These are phyloP conservation scores for Cyphellophora attinorum DNA, from an alignment of 2,329 filamentous ascomycete species.

Conservation along the genomic window DNA sequence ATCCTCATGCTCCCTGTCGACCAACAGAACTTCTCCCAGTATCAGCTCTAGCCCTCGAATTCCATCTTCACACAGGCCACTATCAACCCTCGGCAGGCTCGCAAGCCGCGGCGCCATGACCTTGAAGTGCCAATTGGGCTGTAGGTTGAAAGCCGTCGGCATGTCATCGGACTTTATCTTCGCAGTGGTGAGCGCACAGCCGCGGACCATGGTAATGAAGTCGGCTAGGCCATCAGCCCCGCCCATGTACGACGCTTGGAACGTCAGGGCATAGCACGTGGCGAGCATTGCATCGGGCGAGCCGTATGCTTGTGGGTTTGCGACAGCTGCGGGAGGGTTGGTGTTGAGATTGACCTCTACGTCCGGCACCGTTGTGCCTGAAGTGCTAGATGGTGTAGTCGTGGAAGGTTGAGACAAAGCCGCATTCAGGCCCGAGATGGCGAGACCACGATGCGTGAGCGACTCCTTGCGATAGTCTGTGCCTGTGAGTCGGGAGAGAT, in stretches of 20 bases:
- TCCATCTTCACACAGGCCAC: conserved; percentile 11
- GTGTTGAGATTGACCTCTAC: too few species aligned
- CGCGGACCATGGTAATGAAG: conserved; percentile 26
- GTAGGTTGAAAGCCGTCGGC: conserved; percentile 18
- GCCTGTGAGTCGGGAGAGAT: conserved; percentile 36
- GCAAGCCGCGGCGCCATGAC: conserved; percentile 16
- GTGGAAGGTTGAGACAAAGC: conserved; percentile 28
- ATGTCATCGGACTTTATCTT: conserved; percentile 23
- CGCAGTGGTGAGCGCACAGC: conserved; percentile 24
- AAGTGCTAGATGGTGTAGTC: too few species aligned
- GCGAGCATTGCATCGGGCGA: conserved; percentile 23
- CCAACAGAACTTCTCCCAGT: too few species aligned
- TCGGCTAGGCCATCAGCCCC: conserved; percentile 25
- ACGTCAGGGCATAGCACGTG: conserved; percentile 25
- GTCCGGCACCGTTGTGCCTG: too few species aligned
- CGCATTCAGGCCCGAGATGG: conserved; percentile 53
- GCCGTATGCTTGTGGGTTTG: conserved; percentile 11
- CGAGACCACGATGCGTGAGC: conserved; percentile 56
- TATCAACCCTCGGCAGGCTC: conserved; percentile 13
- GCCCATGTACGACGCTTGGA: conserved; percentile 25
- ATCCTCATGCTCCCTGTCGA: too few species aligned
- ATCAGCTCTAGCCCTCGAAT: conserved; percentile 16
- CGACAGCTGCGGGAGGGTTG: too few species aligned
- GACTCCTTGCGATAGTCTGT: conserved; percentile 46
- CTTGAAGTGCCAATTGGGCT: conserved; percentile 16